Percentiles rank a stretch among this genome's conserved stretches.
Evolutionary conservation across 768 basidiomycete species (phyloP).

Genomic region (Mycena vulgaris): DNA sequence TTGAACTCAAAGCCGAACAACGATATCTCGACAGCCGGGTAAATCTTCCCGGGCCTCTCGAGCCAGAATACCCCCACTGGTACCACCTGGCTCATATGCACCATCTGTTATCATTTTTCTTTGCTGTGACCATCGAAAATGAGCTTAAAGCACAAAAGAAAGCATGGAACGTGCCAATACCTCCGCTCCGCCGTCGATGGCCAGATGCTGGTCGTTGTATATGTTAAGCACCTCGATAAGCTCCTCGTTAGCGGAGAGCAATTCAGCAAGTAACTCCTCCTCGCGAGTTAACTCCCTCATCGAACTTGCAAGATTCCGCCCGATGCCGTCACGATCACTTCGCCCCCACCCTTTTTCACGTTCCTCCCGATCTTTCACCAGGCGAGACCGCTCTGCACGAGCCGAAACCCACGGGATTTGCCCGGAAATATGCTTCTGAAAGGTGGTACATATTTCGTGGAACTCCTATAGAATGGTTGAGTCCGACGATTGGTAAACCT

Average conservation of each 20-base stretch:
- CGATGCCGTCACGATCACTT: too few species aligned
- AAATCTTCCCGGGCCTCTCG: too few species aligned
- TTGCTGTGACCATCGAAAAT: too few species aligned
- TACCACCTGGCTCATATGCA: too few species aligned
- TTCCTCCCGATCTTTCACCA: too few species aligned
- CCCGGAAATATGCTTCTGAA: background rate
- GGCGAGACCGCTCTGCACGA: background rate
- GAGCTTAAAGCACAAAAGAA: too few species aligned
- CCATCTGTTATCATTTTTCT: too few species aligned
- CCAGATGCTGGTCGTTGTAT: constrained; percentile 5
- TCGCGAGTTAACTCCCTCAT: background rate
- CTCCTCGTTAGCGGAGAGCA: background rate
- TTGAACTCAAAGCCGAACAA: too few species aligned
- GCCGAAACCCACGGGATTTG: background rate
- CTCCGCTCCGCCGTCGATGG: background rate
- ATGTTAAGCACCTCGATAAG: background rate
- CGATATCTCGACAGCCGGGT: too few species aligned
- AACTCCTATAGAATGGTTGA: background rate
- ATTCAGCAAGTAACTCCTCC: background rate
- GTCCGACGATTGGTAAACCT: background rate
- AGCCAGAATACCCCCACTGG: too few species aligned
- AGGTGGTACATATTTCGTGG: background rate
- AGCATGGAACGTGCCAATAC: background rate
- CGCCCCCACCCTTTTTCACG: too few species aligned
- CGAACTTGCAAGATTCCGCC: background rate